Percentiles rank a stretch among this genome's conserved stretches.
Conservation (phyloP, 495 filamentous ascomycete genomes). For the Aspergillus sclerotiicarbonarius region DNA sequence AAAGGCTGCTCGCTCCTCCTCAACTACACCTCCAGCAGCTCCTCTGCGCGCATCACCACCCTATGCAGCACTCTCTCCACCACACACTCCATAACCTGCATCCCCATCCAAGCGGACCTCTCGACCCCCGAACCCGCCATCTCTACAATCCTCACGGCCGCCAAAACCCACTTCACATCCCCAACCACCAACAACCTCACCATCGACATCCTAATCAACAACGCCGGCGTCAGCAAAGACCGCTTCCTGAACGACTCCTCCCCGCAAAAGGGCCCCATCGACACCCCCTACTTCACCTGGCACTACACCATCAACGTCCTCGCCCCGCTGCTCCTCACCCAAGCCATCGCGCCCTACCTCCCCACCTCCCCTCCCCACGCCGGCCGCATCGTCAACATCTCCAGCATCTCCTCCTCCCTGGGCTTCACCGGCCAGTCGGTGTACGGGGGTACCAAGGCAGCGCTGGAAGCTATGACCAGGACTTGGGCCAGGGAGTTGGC, state of each 20-base stretch:
- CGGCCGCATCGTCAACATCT: conserved; percentile 79
- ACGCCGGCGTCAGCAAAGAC: conserved; percentile 70
- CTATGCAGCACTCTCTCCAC: conserved; percentile 44
- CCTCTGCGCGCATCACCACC: conserved; percentile 36
- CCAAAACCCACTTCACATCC: conserved; percentile 51
- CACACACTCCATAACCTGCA: conserved; percentile 40
- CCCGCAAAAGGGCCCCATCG: conserved; percentile 32
- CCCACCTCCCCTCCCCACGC: conserved; percentile 60
- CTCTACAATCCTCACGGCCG: conserved; percentile 30
- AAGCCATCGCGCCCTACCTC: conserved; percentile 67
- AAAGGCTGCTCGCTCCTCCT: conserved; percentile 71
- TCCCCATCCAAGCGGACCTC: conserved; percentile 58
- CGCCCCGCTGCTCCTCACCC: conserved; percentile 75
- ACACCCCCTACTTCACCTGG: conserved; percentile 59
- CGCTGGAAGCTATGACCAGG: conserved; percentile 87
- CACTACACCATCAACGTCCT: conserved; percentile 84
- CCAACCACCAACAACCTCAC: conserved; percentile 53
- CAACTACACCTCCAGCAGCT: conserved; percentile 67
- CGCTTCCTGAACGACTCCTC: conserved; percentile 55
- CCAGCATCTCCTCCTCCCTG: conserved; percentile 63
- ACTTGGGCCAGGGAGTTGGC: conserved; percentile 82
- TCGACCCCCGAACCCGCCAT: conserved; percentile 41
- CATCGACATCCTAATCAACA: conserved; percentile 88
- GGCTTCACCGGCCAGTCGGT: conserved; percentile 72
- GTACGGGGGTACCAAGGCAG: conserved; percentile 88